Base-by-base conservation (phyloP, 148 eudicot genomes). In the Fallopia convolvulus region DNA sequence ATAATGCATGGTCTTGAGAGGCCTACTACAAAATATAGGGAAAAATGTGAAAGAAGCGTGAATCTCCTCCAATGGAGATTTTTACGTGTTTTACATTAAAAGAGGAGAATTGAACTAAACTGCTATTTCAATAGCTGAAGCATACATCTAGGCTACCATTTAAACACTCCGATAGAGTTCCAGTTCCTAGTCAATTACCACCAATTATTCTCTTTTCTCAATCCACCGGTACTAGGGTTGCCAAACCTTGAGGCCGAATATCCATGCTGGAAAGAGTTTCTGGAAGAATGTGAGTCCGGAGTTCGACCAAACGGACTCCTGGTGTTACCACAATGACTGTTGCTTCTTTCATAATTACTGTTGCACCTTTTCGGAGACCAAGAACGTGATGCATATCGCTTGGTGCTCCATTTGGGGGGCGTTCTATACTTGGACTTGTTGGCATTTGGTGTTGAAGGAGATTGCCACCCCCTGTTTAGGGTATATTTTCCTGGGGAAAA, bases 401-500 rank as follows among this genome's bases (percentile, higher is more conserved):
- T 23, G 12, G 33, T 82, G 41, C 84, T 79, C 56, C 76, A 30
- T 79, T 66, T 65, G 63, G 78, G 82, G 39, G 39, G 39, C 75
- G 73, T 79, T 80, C 79, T 81, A 36, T 36, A 33, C 39, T 33
- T 33, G 72, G 81, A 81, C 70, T 79, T 80, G 61, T 72, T 84
- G 61, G 80, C 66, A n/a, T 8, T 84, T 15, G 93, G 92, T 10
- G 95, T 89, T 46, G 82, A 61, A 9, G 92, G 92, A 83, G 98
- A 87, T 81, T 81, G 82, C 94, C 90, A 85, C 21, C 77, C 78
- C 66, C 32, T 75, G n/a, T 33, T 33, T 14, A 77, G 74, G 73
- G 33, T 42, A 63, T 75, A 40, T 55, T 61, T 30, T 21, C 81
- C 55, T 82, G 70, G 9, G 47, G 66, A 23, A 21, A 23, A 49